Evolutionary conservation across 306 rosid genomes (phyloP).

Genomic region (Herpetospermum pedunculosum): DNA sequence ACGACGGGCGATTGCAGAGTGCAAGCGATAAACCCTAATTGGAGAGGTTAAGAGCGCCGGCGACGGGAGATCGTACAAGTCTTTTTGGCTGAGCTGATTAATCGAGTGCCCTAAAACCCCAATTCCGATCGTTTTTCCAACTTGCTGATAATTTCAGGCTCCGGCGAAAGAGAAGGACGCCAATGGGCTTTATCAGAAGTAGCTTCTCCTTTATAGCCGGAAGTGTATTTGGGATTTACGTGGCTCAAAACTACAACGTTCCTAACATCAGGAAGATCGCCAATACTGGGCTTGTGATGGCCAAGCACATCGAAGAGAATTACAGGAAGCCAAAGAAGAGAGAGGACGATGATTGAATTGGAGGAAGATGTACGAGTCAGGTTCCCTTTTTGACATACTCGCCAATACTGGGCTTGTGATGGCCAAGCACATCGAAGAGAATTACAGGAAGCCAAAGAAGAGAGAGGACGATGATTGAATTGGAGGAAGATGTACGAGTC

Average conservation of each 20-base stretch:
- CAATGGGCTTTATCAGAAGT: slow-evolving; percentile 30
- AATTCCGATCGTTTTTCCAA: neutral
- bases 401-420: too few species aligned
- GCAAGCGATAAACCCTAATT: neutral
- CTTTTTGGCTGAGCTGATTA: neutral
- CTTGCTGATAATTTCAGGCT: neutral
- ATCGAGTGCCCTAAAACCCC: neutral
- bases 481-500: too few species aligned
- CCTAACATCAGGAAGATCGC: slow-evolving; percentile 33
- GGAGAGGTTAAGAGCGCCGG: neutral
- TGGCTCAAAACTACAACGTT: slow-evolving; percentile 37
- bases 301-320: slow-evolving; percentile 28
- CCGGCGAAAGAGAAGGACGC: neutral
- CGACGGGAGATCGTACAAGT: neutral
- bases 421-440: too few species aligned
- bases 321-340: slow-evolving; percentile 39
- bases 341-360: slow-evolving; percentile 15
- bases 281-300: slow-evolving; percentile 19
- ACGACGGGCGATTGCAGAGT: neutral
- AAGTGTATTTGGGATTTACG: slow-evolving; percentile 21
- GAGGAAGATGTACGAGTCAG: neutral
- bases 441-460: too few species aligned
- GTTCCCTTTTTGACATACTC: neutral
- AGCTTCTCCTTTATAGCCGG: slow-evolving; percentile 26
- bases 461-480: too few species aligned